Base-by-base conservation (phyloP, 495 filamentous ascomycete genomes). In the Clavariopsis aquatica region DNA sequence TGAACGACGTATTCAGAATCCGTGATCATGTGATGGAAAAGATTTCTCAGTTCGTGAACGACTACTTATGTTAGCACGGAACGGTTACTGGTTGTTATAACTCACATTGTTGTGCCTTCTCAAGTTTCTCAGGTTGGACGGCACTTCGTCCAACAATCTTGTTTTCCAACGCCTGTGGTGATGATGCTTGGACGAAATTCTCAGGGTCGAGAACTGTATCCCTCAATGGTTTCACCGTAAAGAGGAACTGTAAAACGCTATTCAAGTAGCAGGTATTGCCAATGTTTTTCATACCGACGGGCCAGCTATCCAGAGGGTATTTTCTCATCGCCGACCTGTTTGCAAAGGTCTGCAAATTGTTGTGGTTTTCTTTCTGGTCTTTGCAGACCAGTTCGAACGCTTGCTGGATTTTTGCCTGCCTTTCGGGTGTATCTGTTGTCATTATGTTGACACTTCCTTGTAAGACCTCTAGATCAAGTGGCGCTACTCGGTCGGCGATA, bases 251-350 rank as follows among this genome's bases (percentile, higher is more conserved):
- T 13, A 99, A 77, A 29, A 99, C 82, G 73, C 94, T 98, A 77
- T 98, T 98, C 41, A 99, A 83, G 69, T 99, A 99, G 75, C 94
- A 99, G 0, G 94, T 99, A 67, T 97, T 97, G 45, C 93, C 92
- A 64, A 97, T 93, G 66, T 98, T 99, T 45, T 85, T 83, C 13
- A 98, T 80, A 0, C 94, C 94, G 54, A 93, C 87, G 8, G 93
- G 92, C 78, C 86, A 86, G 15, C 84, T 78, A 0, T 61, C 56
- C 10, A 67, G 28, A 13, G 72, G 72, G 52, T 69, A 60, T 6
- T 22, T 34, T 13, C 27, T 51, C 31, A 5, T 57, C 23, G 23
- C 41, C 20, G 54, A 19, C 27, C 22, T 9, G 19, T n/a, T n/a
- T 26, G 13, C n/a, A 19, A 46, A 24, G 27, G 15, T n/a, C 2